Base-by-base conservation (phyloP, 2,329 filamentous ascomycete species). In the Fusarium anthophilum region DNA sequence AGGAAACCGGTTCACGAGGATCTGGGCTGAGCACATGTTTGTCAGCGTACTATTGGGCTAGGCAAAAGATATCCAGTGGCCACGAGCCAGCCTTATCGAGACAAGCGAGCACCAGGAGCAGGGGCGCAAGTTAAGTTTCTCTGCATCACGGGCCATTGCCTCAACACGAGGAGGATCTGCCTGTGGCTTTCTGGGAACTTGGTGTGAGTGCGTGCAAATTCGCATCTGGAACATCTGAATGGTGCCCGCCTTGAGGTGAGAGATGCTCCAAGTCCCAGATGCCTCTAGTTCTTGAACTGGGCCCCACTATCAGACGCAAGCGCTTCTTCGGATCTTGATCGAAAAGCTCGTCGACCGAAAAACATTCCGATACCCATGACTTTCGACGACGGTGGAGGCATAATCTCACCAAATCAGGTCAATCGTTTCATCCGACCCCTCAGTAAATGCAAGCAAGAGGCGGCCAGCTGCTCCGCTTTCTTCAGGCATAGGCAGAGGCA, bases 271-370 rank as follows among this genome's bases (percentile, higher is more conserved):
- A 35, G 48, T 53, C 30, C 48, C 35, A 63, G 53, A 70, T 59
- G 57, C 54, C 65, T 61, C 57, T 53, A 55, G 70, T 51, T 53
- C 44, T 66, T 65, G 53, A 38, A 15, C 17, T 24, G 17, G 43
- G 58, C 63, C 68, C 77, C 77, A 72, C 77, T 47, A 47, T 45
- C 61, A 72, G 77, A 75, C 75, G 72, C 77, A 78, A 78, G 75
- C 72, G 75, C 63, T 70, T 77, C 55, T 70, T 76, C 65, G 69
- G 68, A 78, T 77, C 74, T 78, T 76, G 73, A 78, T 79, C 67
- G 67, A 76, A 70, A 66, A 50, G 63, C 56, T 76, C 61, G 66
- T 68, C 53, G 62, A 72, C 63, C 56, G 28, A 73, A 75, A 71
- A 69, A 74, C 63, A 76, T 73, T 72, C 61, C 72, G 66, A 76